These are phyloP conservation scores for Mycena metata DNA, from an alignment of 768 basidiomycete species.

Conservation along the genomic window DNA sequence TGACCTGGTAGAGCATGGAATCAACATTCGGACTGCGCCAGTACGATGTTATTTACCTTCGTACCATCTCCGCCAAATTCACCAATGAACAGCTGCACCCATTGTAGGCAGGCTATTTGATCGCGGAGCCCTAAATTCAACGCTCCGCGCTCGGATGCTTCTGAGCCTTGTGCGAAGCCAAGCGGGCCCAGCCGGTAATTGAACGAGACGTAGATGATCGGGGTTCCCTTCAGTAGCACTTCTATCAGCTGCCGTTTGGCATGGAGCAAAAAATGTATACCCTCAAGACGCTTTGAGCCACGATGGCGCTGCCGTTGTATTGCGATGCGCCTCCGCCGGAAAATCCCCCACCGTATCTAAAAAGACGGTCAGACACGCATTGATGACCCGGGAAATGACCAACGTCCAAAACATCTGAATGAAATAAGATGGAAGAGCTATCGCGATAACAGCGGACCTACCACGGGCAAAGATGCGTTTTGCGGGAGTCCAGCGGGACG, in stretches of 20 bases:
- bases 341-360: constrained; percentile 54
- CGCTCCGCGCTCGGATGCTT: constrained; percentile 49
- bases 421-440: background rate
- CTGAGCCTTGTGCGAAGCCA: constrained; percentile 58
- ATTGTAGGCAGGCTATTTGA: constrained; percentile 53
- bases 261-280: constrained; percentile 41
- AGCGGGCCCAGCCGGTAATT: constrained; percentile 61
- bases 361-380: constrained; percentile 14
- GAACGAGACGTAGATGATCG: constrained; percentile 57
- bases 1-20: constrained; percentile 47
- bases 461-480: constrained; percentile 54
- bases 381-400: background rate
- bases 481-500: constrained; percentile 56
- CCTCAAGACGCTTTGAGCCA: constrained; percentile 53
- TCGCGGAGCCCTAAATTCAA: constrained; percentile 58
- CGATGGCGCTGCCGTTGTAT: constrained; percentile 52
- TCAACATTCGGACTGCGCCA: background rate
- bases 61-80: constrained; percentile 66
- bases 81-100: constrained; percentile 68
- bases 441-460: constrained; percentile 37
- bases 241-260: background rate
- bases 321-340: constrained; percentile 42
- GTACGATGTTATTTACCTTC: constrained; percentile 46
- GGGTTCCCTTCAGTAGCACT: constrained; percentile 50
- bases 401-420: constrained; percentile 57